Base-by-base conservation (phyloP, 176 grass and related monocot genomes). In the Triticum aestivum region DNA sequence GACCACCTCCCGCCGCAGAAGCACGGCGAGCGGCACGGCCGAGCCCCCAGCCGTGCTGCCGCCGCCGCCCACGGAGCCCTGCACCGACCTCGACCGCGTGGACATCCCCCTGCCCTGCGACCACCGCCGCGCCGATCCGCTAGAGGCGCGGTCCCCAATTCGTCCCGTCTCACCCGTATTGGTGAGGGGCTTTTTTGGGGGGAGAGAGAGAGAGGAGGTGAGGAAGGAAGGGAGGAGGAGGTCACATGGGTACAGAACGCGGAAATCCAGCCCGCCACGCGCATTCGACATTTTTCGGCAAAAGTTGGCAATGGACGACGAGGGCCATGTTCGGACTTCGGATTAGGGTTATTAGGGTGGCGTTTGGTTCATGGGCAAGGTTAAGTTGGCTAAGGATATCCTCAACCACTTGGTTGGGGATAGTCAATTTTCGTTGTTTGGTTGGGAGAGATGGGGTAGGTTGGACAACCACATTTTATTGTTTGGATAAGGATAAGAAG, bases 221-320 rank as follows among this genome's bases (percentile, higher is more conserved):
- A 8, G 34, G 27, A 5, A 4, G 45, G 56, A 33, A 54, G 86
- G 32, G 68, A 51, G 34, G 69, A 37, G 8, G 77, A 23, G 12
- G 23, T 87, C 89, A 87, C 89, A 91, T 91, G 85, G 89, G 66
- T 73, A 84, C 30, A 68, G 75, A 39, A 91, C 85, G 85, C 81
- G 89, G 76, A 87, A 84, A 88, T 88, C 76, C 89, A 88, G 82
- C 89, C 85, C 85, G 85, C 85, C 82, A 91, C 85, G 82, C 89
- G 89, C 85, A 84, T 91, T 87, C 15, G 27, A 52, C 89, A 80
- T 52, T 84, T 87, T 85, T 41, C 61, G 69, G 85, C 80, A 87
- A 85, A 85, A 69, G 76, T 61, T 62, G 62, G 85, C 42, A 24
- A 35, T 12, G 6, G 24, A 18, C 15, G 11, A 52, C 9, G 29